phyloP scores from a whole-genome alignment of 1,284 basidiomycete species.

The Puccinia brachypodii region DNA sequence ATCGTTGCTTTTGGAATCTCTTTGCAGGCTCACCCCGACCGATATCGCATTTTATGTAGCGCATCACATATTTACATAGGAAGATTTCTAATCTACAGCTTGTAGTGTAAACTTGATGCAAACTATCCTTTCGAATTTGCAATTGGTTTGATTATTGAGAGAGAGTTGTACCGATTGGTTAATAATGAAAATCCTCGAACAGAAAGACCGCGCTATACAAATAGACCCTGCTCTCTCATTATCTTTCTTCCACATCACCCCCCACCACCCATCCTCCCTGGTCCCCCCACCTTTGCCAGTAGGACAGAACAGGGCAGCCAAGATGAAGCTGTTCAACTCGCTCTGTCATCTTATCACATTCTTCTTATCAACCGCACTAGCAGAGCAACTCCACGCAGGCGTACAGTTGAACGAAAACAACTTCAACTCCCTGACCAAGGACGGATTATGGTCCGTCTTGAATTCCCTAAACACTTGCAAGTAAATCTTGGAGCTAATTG shows the following conservation, averaged over 20 bases:
- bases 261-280: neutral
- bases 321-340: neutral
- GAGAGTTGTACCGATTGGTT: neutral
- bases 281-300: neutral
- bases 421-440: slow-evolving; percentile 1
- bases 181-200: neutral
- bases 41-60: no score
- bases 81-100: no score
- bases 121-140: no score
- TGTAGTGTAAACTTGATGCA: no score
- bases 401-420: slow-evolving; percentile 31
- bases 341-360: neutral
- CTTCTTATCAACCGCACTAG: neutral
- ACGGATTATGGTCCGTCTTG: slow-evolving; percentile 33
- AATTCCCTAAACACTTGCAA: neutral
- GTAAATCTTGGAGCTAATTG: neutral
- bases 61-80: no score
- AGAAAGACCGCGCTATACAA: slow-evolving; percentile 1
- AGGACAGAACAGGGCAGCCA: neutral
- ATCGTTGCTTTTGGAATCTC: no score
- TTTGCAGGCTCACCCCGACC: no score
- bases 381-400: slow-evolving; percentile 26
- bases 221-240: no score
- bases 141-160: slow-evolving; percentile 9
- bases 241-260: neutral